phyloP scores from a whole-genome alignment of 495 filamentous ascomycete species.

The Tuber microsphaerosporum region DNA sequence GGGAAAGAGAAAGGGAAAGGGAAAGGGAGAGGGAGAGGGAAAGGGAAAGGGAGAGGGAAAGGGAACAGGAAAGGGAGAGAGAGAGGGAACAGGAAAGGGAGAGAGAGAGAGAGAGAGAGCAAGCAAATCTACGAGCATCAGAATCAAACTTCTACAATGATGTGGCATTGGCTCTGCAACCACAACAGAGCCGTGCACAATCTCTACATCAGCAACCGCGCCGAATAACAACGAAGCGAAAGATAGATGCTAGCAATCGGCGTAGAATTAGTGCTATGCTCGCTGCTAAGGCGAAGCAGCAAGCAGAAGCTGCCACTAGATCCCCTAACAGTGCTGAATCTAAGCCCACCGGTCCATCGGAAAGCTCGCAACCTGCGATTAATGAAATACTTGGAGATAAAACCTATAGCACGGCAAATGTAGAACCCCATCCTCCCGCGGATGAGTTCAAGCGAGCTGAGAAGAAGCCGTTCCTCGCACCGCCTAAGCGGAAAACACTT shows the following conservation, averaged over 20 bases:
- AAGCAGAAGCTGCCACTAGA: conserved; percentile 12
- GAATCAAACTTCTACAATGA: conserved; percentile 26
- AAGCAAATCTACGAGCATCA: background rate
- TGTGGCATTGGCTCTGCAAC: conserved; percentile 26
- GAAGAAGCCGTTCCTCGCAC: conserved; percentile 27
- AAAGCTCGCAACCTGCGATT: conserved; percentile 7
- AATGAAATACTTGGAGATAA: conserved; percentile 24
- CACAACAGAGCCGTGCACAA: conserved; percentile 27
- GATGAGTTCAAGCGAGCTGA: conserved; percentile 18
- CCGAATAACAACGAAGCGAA: conserved; percentile 19
- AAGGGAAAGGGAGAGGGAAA: background rate
- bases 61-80: background rate
- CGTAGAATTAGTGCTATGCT: conserved; percentile 34
- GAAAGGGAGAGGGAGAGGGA: background rate
- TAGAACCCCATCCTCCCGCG: background rate
- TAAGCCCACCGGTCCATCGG: background rate
- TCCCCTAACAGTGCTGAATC: background rate
- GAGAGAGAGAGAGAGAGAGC: conserved; percentile 9
- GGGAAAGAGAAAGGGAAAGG: background rate
- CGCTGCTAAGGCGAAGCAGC: conserved; percentile 27
- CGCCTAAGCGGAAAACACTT: conserved; percentile 26
- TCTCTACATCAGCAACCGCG: conserved; percentile 32
- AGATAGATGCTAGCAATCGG: conserved; percentile 30
- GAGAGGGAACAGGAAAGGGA: background rate
- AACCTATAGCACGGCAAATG: conserved; percentile 21